Evolutionary conservation across 2,329 filamentous ascomycete genomes (phyloP), one percentile per base, ranked within the genome.

Genomic region (Esteya vermicola): DNA sequence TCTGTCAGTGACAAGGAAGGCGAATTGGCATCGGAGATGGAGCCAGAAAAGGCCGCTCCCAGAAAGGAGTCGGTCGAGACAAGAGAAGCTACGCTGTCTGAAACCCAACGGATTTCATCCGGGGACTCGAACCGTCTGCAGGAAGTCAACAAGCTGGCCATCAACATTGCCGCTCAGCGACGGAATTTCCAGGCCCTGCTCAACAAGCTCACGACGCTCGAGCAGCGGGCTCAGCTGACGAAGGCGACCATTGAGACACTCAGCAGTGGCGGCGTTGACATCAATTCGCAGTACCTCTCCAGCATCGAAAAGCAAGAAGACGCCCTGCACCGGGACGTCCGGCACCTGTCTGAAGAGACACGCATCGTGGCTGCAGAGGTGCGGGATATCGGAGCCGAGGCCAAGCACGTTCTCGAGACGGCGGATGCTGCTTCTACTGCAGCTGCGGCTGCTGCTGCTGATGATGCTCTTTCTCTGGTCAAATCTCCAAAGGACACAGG

Each of bases 361-460:
- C 53, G 52, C 19, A 45, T 50, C 1, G 52, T 60, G 14, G 55
- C 60, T 25, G 53, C 56, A 14, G 60, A 65, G 43, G 56, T 63
- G 7, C 48, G 55, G 12, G 53, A 58, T 42, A 48, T 52, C 4
- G 51, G 57, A 43, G 54, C 47, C 43, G 44, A 50, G 37, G 41
- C 49, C 16, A 6, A 18, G 3, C 13, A 18, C 3, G 12, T 25
- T 3, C 10, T 27, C 12, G 25, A 16, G 16, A 31, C 30, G 16
- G 19, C 22, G 33, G 16, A 7, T 23, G 9, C 33, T 18, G 22
- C 9, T 5, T n/a, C n/a, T 7, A 16, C 33, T 19, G 10, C 33
- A 18, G 22, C 4, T 3, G 33, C 23, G 16, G 22, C 33, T 16
- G 10, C 22, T 21, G 14, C 22, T 14, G 14, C 33, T 10, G 33